Evolutionary conservation across 73 alveolate species (phyloP).

Genomic region (Paramecium octaurelia): DNA sequence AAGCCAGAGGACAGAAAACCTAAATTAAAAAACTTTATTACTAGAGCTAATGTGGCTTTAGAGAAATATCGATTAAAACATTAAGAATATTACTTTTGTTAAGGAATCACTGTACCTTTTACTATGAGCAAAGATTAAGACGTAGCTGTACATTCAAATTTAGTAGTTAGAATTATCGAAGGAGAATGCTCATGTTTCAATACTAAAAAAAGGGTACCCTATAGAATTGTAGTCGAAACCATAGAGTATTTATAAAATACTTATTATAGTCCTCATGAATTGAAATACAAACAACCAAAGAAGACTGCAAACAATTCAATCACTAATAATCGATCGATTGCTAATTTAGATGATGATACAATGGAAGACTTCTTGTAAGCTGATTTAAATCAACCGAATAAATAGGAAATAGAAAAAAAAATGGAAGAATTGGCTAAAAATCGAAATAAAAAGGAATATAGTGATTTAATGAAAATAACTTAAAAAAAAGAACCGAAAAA

Average conservation of each 20-base stretch:
- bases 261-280: slow-evolving; percentile 1
- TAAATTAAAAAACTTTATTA: slow-evolving; percentile 18
- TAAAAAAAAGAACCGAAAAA: not conserved
- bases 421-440: not conserved
- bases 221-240: slow-evolving; percentile 67
- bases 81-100: not conserved
- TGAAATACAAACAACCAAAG: not conserved
- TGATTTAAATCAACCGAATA: not conserved
- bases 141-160: not conserved
- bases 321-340: not conserved
- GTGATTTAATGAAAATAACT: not conserved
- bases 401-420: not conserved
- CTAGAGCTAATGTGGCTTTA: slow-evolving; percentile 24
- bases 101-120: slow-evolving; percentile 44
- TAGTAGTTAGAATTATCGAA: slow-evolving; percentile 73
- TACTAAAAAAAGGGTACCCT: slow-evolving; percentile 89
- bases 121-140: not conserved
- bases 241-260: slow-evolving; percentile 15
- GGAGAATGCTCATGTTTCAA: slow-evolving; percentile 83
- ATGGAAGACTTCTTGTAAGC: slow-evolving; percentile 5
- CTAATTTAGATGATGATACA: slow-evolving; percentile 11
- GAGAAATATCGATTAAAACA: not conserved
- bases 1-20: slow-evolving; percentile 46
- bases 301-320: not conserved
- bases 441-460: not conserved